Evolutionary conservation across 2,329 filamentous ascomycete genomes (phyloP).

Genomic region (Ramularia endophylla): DNA sequence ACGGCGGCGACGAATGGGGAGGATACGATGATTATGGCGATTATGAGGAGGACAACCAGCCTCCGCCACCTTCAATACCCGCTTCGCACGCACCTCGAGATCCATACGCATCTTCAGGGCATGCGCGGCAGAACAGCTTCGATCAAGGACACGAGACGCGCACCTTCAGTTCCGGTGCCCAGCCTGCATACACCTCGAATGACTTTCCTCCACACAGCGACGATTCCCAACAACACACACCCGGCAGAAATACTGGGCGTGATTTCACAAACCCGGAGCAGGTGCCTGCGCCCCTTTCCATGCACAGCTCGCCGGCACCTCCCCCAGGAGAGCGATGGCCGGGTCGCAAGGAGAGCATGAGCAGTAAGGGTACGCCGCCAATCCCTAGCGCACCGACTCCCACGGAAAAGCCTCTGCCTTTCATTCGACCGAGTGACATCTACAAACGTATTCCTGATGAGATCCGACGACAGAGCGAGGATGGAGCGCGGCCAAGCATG

Average conservation of each 20-base stretch:
- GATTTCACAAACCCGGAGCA: constrained; percentile 50
- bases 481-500: constrained; percentile 52
- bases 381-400: constrained; percentile 11
- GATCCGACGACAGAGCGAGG: constrained; percentile 51
- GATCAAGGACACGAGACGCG: constrained; percentile 49
- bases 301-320: constrained; percentile 31
- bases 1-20: constrained; percentile 93
- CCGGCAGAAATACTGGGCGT: constrained; percentile 19
- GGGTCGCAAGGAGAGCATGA: constrained; percentile 57
- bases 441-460: constrained; percentile 68
- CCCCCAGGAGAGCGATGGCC: constrained; percentile 45
- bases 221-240: constrained; percentile 1
- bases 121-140: constrained; percentile 41
- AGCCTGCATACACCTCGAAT: too few relatives aligned
- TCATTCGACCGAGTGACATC: constrained; percentile 70
- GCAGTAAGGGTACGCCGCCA: constrained; percentile 35
- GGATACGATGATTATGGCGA: constrained; percentile 54
- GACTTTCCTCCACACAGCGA: not conserved
- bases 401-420: constrained; percentile 51
- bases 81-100: constrained; percentile 7
- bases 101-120: not conserved
- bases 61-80: constrained; percentile 29
- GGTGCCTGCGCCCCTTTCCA: constrained; percentile 45
- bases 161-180: constrained; percentile 36
- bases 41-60: constrained; percentile 43